Evolutionary conservation across 2,329 filamentous ascomycete genomes (phyloP), one percentile per base, ranked within the genome.

Genomic region (Aspergillus amoenus): DNA sequence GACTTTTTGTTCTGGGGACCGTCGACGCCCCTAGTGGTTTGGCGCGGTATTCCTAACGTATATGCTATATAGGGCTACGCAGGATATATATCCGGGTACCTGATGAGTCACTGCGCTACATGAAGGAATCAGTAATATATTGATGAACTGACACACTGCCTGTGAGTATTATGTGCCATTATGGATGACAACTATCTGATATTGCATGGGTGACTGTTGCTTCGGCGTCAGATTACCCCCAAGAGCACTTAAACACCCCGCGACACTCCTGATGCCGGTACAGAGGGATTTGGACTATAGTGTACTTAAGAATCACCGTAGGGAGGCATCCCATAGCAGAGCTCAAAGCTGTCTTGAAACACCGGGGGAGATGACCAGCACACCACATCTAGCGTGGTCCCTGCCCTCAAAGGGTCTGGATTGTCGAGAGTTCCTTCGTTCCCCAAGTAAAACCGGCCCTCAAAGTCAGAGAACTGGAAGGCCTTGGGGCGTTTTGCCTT

Each of bases 301-400:
- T 2, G 1, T 30, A 2, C 13, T 22, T 41, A 18, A 12, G 30
- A 18, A 9, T 40, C 51, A 39, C n/a, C 27, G 13, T 32, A 22
- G 12, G 43, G 51, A 7, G 42, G n/a, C 6, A 53, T 40, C 8
- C 51, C 51, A n/a, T 53, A 53, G 13, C 51, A 53, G 3, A 53
- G 51, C n/a, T 53, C 51, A 53, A 53, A 53, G 43, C 42, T 53
- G 11, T 53, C 51, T 32, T 46, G 51, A 17, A 53, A 47, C 12
- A 46, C 51, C 21, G 11, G 30, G 18, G 12, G 34, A 2, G 41
- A 13, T 11, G 51, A 53, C 51, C 51, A 53, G n/a, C 51, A 53
- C 3, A 53, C 51, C 1, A 47, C 42, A 21, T 53, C 51, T 1
- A 53, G 43, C 2, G 32, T 47, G 6, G 51, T 53, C 8, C 42